Base-by-base conservation (phyloP, 148 eudicot species). In the Limonium bicolor region DNA sequence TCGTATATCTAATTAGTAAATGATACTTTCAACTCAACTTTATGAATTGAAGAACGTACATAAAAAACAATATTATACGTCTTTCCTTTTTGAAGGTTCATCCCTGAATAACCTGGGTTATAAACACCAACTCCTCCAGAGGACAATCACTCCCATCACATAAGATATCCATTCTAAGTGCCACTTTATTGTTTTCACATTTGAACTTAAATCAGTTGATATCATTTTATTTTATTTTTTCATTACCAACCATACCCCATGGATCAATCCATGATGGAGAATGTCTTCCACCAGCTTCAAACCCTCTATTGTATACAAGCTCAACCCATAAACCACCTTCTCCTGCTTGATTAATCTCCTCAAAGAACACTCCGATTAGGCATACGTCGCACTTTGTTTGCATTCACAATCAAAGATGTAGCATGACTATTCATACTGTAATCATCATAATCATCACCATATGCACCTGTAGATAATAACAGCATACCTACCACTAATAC, bases 281-380 rank as follows among this genome's bases (percentile, higher is more conserved):
- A 27, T 50, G 46, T 0, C 48, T 41, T 0, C 74, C 69, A 7
- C 74, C 74, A 5, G 62, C 66, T 55, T 69, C 74, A 27, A 69
- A 69, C 28, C 74, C 74, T 60, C 48, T 47, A 48, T 69, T 64
- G 36, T 32, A 55, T 4, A 69, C 70, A 14, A 69, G 74, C 49
- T 69, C 70, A 1, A 63, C 56, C 74, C 74, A 69, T 14, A 69
- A 55, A 29, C 74, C 74, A 27, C 74, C 74, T 26, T 36, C 66
- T n/a, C 74, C 74, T 1, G 74, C 74, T 48, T 68, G 73, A 44
- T 68, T 68, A 36, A 68, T 68, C 56, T 68, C 73, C 73, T 68
- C n/a, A n/a, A n/a, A n/a, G n/a, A n/a, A n/a, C n/a, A n/a, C n/a
- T n/a, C n/a, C n/a, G n/a, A n/a, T n/a, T n/a, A n/a, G n/a, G n/a